phyloP scores from a whole-genome alignment of 768 basidiomycete species.

The Lactarius deliciosus region DNA sequence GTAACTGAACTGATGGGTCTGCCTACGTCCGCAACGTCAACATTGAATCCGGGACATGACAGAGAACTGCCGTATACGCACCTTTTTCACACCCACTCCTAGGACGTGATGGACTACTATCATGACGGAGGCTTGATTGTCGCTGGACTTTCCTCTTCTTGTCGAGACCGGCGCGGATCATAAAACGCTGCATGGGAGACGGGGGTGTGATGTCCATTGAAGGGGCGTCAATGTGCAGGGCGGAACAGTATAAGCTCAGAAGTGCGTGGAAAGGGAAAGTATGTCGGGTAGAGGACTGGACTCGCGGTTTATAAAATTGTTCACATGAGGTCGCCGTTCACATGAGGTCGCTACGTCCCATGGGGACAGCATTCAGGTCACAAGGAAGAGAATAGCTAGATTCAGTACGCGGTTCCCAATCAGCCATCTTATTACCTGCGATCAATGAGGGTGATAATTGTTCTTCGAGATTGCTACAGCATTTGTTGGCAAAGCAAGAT shows the following conservation, averaged over 20 bases:
- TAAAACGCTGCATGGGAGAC: not conserved
- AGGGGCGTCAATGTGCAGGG: not conserved
- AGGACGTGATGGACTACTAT: not conserved
- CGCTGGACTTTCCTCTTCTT: constrained; percentile 11
- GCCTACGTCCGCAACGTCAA: constrained; percentile 6
- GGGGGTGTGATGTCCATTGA: not conserved
- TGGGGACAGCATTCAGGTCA: not conserved
- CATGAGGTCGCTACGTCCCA: not conserved
- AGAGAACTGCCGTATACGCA: not conserved
- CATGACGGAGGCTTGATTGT: not conserved
- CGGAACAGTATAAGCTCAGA: not conserved
- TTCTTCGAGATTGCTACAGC: not conserved
- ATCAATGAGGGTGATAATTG: not conserved
- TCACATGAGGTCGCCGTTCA: not conserved
- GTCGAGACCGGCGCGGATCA: not conserved
- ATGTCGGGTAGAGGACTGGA: not conserved
- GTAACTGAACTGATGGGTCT: not conserved
- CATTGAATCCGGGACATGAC: not conserved
- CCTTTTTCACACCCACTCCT: not conserved
- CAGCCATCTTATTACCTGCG: not conserved
- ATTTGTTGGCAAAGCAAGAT: not conserved
- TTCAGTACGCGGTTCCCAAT: not conserved
- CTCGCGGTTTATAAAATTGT: not conserved
- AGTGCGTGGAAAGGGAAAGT: not conserved
- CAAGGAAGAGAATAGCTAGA: not conserved